Conservation (phyloP, 768 basidiomycete genomes). For the Rhizopogon roseolus region DNA sequence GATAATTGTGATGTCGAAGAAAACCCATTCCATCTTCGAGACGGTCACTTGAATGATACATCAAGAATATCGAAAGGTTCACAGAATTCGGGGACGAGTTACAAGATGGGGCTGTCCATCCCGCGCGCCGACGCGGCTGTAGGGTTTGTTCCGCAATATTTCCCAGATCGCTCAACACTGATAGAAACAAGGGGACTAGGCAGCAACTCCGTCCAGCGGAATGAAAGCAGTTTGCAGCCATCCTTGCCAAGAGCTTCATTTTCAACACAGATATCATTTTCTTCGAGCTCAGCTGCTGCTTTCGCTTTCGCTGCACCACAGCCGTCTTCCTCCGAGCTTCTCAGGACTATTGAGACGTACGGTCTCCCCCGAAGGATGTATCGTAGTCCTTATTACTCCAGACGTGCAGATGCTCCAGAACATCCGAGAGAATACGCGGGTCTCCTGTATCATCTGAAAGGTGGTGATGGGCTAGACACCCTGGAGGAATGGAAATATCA, state of each 20-base stretch:
- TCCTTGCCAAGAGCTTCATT: background rate
- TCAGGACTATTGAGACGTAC: conserved; percentile 38
- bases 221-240: background rate
- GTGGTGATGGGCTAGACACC: conserved; percentile 48
- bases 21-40: background rate
- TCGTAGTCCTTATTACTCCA: conserved; percentile 77
- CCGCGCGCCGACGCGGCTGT: background rate
- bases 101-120: background rate
- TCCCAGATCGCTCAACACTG: conserved; percentile 13
- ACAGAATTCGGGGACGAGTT: background rate
- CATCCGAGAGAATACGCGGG: conserved; percentile 77
- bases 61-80: background rate
- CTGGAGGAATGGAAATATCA: conserved; percentile 56
- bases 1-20: background rate
- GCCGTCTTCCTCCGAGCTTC: conserved; percentile 45
- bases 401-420: conserved; percentile 61
- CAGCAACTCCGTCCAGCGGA: background rate
- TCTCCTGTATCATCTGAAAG: conserved; percentile 64
- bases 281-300: conserved; percentile 5
- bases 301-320: conserved; percentile 48
- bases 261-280: background rate
- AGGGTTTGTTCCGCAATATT: background rate
- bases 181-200: background rate
- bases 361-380: conserved; percentile 61
- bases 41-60: background rate